A percentile compares a stretch with the other conserved stretches of the same genome.
phyloP scores from a whole-genome alignment of 2,329 filamentous ascomycete genomes.

The Fonsecaea multimorphosa region DNA sequence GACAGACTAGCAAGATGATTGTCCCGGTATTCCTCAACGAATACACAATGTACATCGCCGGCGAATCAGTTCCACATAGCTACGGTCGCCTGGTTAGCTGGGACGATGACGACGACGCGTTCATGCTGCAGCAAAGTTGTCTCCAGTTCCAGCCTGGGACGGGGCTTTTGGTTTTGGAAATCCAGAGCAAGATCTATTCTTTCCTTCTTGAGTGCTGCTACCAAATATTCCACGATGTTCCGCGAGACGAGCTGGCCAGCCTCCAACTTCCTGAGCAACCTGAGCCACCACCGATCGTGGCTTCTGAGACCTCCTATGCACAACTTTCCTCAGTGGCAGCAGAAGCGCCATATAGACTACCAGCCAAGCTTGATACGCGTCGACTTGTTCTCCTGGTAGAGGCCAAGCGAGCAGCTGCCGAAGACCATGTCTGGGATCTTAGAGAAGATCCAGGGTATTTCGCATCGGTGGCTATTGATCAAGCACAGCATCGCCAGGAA shows the following conservation, averaged over 20 bases:
- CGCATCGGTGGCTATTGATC: conserved; percentile 50
- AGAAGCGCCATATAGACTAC: conserved; percentile 62
- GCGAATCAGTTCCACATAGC: conserved; percentile 41
- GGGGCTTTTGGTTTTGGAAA: conserved; percentile 59
- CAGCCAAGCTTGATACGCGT: conserved; percentile 54
- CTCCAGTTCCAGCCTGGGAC: conserved; percentile 53
- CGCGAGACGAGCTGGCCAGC: conserved; percentile 41
- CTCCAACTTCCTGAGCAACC: conserved; percentile 46
- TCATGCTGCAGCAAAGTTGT: conserved; percentile 48
- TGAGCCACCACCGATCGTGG: conserved; percentile 45
- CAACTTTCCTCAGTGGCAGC: conserved; percentile 51
- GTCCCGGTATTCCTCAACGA: conserved; percentile 41
- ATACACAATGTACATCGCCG: conserved; percentile 47
- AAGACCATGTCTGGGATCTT: conserved; percentile 63
- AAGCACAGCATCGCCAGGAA: conserved; percentile 56
- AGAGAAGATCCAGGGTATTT: conserved; percentile 67
- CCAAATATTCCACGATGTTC: conserved; percentile 60
- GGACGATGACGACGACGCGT: conserved; percentile 35
- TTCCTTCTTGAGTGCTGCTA: conserved; percentile 60
- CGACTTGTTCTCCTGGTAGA: conserved; percentile 54
- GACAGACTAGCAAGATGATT: conserved; percentile 39
- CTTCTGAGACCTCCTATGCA: conserved; percentile 44
- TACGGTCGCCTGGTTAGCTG: conserved; percentile 47
- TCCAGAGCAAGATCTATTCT: conserved; percentile 54
- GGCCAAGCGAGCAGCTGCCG: conserved; percentile 51